phyloP scores from a whole-genome alignment of 148 eudicot genomes.

The Simmondsia chinensis region DNA sequence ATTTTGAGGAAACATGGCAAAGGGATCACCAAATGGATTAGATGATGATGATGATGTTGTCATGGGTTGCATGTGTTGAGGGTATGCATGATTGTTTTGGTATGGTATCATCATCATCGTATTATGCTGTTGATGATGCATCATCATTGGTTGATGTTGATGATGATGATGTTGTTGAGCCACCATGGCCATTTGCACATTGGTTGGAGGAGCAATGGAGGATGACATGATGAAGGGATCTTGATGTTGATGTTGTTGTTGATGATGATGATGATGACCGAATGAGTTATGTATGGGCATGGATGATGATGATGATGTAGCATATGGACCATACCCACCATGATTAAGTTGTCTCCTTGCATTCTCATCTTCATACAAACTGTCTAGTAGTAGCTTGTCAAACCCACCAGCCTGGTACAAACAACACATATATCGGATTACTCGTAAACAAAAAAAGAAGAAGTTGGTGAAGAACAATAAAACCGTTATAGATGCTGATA shows the following conservation, averaged over 20 bases:
- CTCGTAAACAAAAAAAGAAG: not conserved
- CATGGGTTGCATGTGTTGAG: conserved; percentile 21
- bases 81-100: conserved; percentile 36
- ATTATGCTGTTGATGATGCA: conserved; percentile 19
- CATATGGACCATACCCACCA: conserved; percentile 58
- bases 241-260: conserved; percentile 25
- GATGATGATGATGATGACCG: no score
- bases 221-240: conserved; percentile 66
- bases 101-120: conserved; percentile 32
- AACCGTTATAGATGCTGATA: no score
- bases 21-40: conserved; percentile 88
- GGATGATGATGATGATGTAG: conserved; percentile 23
- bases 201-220: conserved; percentile 57
- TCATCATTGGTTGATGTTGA: conserved; percentile 26
- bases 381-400: conserved; percentile 73
- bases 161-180: conserved; percentile 54
- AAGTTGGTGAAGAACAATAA: no score
- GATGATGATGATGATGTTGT: conserved; percentile 13
- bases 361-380: conserved; percentile 77
- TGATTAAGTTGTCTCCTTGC: conserved; percentile 73
- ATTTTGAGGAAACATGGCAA: conserved; percentile 29
- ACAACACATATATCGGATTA: not conserved
- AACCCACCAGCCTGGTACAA: conserved; percentile 70
- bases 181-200: conserved; percentile 71
- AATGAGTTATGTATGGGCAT: conserved; percentile 37